Conservation (phyloP, 2,329 filamentous ascomycete species). For the Alternaria brassicicola region DNA sequence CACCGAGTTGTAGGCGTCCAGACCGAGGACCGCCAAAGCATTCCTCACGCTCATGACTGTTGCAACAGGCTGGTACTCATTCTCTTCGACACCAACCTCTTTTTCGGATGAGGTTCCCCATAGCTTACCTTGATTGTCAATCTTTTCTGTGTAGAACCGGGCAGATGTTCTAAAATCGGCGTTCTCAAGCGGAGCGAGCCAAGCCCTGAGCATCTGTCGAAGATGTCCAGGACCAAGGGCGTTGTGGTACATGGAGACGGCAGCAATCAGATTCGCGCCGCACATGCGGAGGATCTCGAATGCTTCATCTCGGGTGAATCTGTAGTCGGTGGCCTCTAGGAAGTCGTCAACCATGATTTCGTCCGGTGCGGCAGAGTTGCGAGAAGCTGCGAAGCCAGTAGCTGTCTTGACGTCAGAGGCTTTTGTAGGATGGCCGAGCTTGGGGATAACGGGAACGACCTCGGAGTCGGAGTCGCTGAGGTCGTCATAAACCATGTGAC, state of each 20-base stretch:
- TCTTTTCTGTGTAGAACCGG: not conserved
- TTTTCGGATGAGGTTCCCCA: not conserved
- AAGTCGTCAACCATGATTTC: not conserved
- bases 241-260: not conserved
- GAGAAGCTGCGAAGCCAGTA: not conserved
- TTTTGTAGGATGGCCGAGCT: not conserved
- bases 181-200: not conserved
- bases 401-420: not conserved
- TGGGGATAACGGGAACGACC: not conserved
- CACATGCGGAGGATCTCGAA: constrained; percentile 1
- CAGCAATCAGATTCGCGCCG: not conserved
- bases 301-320: not conserved
- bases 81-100: not conserved
- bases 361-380: not conserved
- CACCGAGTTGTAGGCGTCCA: not conserved
- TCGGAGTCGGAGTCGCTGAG: not conserved
- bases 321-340: not conserved
- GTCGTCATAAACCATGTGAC: not conserved
- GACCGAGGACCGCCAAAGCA: not conserved
- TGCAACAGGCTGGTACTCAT: not conserved
- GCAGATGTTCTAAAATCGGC: not conserved
- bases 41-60: not conserved
- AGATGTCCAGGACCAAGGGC: not conserved
- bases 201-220: not conserved
- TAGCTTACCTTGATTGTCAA: not conserved